phyloP scores from a whole-genome alignment of 2,329 filamentous ascomycete genomes.

The Trichoderma sp. region DNA sequence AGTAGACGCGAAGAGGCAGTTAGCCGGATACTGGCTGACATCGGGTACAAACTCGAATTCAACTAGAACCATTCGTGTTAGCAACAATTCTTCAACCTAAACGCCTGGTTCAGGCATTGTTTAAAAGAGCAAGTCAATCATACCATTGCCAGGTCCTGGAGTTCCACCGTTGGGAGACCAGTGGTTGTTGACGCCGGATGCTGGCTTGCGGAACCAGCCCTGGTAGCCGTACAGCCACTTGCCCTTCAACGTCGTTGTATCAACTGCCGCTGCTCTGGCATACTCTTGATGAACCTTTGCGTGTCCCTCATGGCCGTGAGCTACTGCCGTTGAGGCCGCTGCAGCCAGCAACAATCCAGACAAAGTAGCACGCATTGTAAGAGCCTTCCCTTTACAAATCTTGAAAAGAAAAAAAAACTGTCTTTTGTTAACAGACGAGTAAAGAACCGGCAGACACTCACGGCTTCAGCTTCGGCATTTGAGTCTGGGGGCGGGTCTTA shows the following conservation, averaged over 20 bases:
- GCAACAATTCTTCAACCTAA: neutral
- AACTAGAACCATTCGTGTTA: neutral
- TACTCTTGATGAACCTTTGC: neutral
- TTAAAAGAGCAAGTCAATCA: neutral
- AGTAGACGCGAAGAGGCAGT: neutral
- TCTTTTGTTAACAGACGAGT: rapidly evolving
- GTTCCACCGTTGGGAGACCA: constrained; percentile 15
- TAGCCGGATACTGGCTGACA: constrained; percentile 13
- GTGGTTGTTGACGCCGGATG: constrained; percentile 6
- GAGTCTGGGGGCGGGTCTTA: neutral
- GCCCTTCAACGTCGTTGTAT: constrained; percentile 1
- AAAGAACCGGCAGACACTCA: neutral
- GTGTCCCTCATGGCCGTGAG: neutral
- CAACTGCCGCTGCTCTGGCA: neutral
- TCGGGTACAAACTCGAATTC: constrained; percentile 15
- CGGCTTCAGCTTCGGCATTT: neutral
- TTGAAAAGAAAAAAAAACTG: neutral
- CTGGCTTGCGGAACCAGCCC: constrained; percentile 16
- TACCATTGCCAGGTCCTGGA: constrained; percentile 11
- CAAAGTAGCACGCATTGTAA: neutral
- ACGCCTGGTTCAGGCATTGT: neutral
- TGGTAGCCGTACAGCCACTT: constrained; percentile 19
- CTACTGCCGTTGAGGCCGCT: neutral
- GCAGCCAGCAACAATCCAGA: neutral
- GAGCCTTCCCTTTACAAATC: neutral